Evolutionary conservation across 1,284 basidiomycete genomes (phyloP).

Genomic region (Sparassis latifolia): DNA sequence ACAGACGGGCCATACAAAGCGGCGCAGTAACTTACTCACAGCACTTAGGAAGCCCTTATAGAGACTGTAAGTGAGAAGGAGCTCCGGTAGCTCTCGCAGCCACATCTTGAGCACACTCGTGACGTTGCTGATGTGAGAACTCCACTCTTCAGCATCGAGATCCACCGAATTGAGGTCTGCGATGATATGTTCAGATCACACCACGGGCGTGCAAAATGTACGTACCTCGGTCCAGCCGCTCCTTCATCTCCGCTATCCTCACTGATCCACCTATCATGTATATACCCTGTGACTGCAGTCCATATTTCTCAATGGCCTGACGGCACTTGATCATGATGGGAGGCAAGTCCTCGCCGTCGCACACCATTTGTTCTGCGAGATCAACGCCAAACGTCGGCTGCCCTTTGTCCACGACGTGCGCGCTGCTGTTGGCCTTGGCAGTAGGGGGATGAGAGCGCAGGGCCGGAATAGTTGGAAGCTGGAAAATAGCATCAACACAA

Average conservation of each 20-base stretch:
- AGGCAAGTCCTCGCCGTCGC: conserved; percentile 89
- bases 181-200: background rate
- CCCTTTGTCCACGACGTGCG: conserved; percentile 51
- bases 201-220: too few species aligned
- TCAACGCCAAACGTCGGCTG: conserved; percentile 86
- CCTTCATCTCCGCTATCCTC: conserved; percentile 81
- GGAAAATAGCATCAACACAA: too few species aligned
- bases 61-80: conserved; percentile 78
- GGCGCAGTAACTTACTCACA: conserved; percentile 60
- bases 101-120: conserved; percentile 92
- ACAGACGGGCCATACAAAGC: background rate
- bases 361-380: conserved; percentile 84
- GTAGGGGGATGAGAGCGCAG: too few species aligned
- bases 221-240: conserved; percentile 78
- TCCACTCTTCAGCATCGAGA: conserved; percentile 85
- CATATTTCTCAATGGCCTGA: conserved; percentile 86
- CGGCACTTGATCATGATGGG: conserved; percentile 87
- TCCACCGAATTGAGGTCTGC: conserved; percentile 83
- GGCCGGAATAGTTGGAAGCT: too few species aligned
- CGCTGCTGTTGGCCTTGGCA: too few species aligned
- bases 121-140: conserved; percentile 93
- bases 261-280: conserved; percentile 93
- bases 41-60: conserved; percentile 94
- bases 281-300: conserved; percentile 82
- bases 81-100: conserved; percentile 95